Evolutionary conservation across 495 filamentous ascomycete species (phyloP).

Genomic region (Neurospora intermedia): DNA sequence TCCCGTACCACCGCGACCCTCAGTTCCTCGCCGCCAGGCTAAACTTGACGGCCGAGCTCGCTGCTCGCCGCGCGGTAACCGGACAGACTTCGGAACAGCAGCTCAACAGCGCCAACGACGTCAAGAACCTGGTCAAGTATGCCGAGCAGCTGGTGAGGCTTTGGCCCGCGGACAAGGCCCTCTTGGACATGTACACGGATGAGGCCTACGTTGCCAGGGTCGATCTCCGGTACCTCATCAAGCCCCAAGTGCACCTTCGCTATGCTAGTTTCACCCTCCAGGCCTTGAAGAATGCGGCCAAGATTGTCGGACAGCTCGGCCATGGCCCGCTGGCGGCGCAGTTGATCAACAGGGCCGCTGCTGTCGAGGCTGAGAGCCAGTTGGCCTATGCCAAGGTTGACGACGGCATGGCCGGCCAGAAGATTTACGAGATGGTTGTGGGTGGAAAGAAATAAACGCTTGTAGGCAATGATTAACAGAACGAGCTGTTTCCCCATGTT

Average conservation of each 20-base stretch:
- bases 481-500: neutral
- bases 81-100: conserved; percentile 1
- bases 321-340: conserved; percentile 14
- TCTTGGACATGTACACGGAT: conserved; percentile 23
- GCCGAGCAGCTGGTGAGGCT: conserved; percentile 24
- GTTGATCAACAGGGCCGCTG: conserved; percentile 17
- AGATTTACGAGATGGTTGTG: conserved; percentile 13
- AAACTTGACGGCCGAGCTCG: conserved; percentile 28
- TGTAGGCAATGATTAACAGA: neutral
- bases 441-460: neutral
- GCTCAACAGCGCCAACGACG: conserved; percentile 3
- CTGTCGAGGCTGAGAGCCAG: conserved; percentile 18
- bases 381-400: conserved; percentile 1
- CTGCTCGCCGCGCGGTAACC: conserved; percentile 7
- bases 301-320: conserved; percentile 21
- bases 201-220: conserved; percentile 7
- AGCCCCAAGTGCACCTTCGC: conserved; percentile 15
- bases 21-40: conserved; percentile 26
- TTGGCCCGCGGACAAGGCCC: conserved; percentile 25
- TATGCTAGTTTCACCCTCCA: conserved; percentile 25
- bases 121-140: conserved; percentile 21
- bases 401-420: neutral
- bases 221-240: conserved; percentile 18
- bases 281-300: conserved; percentile 28
- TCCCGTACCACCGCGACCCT: conserved; percentile 27